Base-by-base conservation (phyloP, 257 asterid genomes). In the Coffea canephora region DNA sequence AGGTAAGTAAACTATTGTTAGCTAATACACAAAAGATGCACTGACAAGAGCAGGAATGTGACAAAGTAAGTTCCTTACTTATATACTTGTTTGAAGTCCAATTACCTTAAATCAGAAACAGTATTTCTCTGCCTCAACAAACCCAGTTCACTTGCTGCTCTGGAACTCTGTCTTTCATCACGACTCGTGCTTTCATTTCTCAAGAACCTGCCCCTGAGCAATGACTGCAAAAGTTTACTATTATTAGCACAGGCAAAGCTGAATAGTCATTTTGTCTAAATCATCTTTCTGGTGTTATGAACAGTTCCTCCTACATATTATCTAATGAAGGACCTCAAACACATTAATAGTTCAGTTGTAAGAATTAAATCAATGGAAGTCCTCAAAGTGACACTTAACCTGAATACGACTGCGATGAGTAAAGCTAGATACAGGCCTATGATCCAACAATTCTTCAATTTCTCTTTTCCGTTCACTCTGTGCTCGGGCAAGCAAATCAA, bases 351-450 rank as follows among this genome's bases (percentile, higher is more conserved):
- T 31, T 14, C 7, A n/a, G 7, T 41, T 15, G 50, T 31, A 57
- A 75, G 48, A 49, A 54, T 64, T 39, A 69, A 27, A 76, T 34
- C 43, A 64, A n/a, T 1, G 67, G 49, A 72, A 41, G 54, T 43
- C 34, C 27, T 46, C 41, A 27, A 52, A 71, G 43, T 54, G 73
- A 72, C 25, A 52, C 52, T 77, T 79, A 76, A 93, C 99, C 97
- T 96, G 98, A 82, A 96, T 93, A 45, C 99, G 98, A 84, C 87
- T 91, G 73, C 99, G 97, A 82, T 92, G 93, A 71, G 91, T 90
- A 80, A 96, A 96, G 66, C 79, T 90, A 16, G 98, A 89, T 54
- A 96, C 99, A 11, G 88, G 95, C 81, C 85, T 87, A 75, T 78
- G 79, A 85, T 89, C 96, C 50, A 82, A 76, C 81, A 96, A 82